Percentiles rank a stretch among this genome's conserved stretches.
phyloP scores from a whole-genome alignment of 1,284 basidiomycete species.

The Fistulinella cinereoalba region DNA sequence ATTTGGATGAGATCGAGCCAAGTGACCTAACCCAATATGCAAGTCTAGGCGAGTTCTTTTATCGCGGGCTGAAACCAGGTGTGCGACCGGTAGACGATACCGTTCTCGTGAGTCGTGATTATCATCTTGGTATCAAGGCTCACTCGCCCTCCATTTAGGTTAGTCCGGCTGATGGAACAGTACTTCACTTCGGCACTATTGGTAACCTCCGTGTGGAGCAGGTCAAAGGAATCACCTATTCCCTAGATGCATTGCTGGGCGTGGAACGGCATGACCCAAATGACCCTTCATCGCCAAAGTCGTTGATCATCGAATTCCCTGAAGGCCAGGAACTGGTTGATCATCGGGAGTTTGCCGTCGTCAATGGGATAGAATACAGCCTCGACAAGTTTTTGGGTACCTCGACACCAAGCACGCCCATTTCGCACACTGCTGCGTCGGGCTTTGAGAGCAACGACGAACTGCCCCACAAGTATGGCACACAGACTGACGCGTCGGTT shows the following conservation, averaged over 20 bases:
- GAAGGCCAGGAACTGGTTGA: slow-evolving; percentile 56
- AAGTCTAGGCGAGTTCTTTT: slow-evolving; percentile 93
- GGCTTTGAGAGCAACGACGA: slow-evolving; percentile 27
- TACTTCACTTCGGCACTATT: slow-evolving; percentile 92
- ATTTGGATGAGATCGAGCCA: slow-evolving; percentile 87
- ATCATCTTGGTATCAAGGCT: background rate
- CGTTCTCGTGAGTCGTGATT: slow-evolving; percentile 56
- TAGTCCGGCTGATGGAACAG: slow-evolving; percentile 90
- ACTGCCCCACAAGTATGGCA: slow-evolving; percentile 54
- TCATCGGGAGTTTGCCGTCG: slow-evolving; percentile 89
- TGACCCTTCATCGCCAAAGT: slow-evolving; percentile 41
- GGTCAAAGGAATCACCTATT: slow-evolving; percentile 97
- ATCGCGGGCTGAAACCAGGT: slow-evolving; percentile 83
- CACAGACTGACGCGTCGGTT: slow-evolving; percentile 65
- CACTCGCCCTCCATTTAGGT: slow-evolving; percentile 46
- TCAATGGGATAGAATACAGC: slow-evolving; percentile 96
- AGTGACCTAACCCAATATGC: slow-evolving; percentile 77
- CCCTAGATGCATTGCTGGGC: slow-evolving; percentile 88
- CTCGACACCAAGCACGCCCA: slow-evolving; percentile 29
- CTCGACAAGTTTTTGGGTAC: slow-evolving; percentile 78
- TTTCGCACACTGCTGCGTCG: slow-evolving; percentile 24
- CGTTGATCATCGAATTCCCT: slow-evolving; percentile 42
- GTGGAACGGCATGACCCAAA: slow-evolving; percentile 46
- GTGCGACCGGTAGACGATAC: slow-evolving; percentile 78
- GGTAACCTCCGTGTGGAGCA: slow-evolving; percentile 85